phyloP scores from a whole-genome alignment of 2,329 filamentous ascomycete species.

The Fusarium penzigii region DNA sequence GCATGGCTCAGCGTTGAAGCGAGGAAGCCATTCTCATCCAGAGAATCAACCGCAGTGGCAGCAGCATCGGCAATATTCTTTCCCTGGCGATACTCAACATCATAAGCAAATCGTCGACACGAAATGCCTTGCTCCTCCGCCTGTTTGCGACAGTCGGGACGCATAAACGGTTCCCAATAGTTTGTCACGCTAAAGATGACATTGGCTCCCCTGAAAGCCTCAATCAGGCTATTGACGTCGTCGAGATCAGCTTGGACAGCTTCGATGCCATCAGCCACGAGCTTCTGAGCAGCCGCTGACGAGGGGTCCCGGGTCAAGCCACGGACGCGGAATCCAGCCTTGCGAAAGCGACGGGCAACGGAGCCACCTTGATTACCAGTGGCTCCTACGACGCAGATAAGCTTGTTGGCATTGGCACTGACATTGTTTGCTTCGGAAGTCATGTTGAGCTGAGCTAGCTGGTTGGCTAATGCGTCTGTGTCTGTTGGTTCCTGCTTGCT shows the following conservation, averaged over 20 bases:
- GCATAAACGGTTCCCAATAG: slow-evolving; percentile 55
- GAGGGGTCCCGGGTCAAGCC: slow-evolving; percentile 47
- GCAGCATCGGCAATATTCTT: slow-evolving; percentile 57
- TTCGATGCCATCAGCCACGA: slow-evolving; percentile 45
- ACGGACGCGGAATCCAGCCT: slow-evolving; percentile 45
- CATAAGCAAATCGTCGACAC: slow-evolving; percentile 46
- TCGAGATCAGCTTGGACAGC: slow-evolving; percentile 46
- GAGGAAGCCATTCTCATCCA: slow-evolving; percentile 51
- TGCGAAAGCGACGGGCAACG: slow-evolving; percentile 49
- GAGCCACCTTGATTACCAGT: slow-evolving; percentile 55
- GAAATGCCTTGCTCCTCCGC: slow-evolving; percentile 41
- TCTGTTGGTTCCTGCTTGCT: no score
- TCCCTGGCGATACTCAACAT: slow-evolving; percentile 44
- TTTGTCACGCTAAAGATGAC: slow-evolving; percentile 58
- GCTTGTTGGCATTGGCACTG: slow-evolving; percentile 27
- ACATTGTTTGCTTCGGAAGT: background rate
- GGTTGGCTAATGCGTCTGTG: background rate
- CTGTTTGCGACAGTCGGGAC: slow-evolving; percentile 41
- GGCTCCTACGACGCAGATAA: slow-evolving; percentile 48
- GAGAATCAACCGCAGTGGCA: slow-evolving; percentile 38
- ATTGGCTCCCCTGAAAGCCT: slow-evolving; percentile 46
- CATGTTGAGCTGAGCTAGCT: background rate
- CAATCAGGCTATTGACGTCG: slow-evolving; percentile 39
- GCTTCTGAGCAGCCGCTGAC: slow-evolving; percentile 41
- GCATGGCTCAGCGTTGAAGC: slow-evolving; percentile 54